Evolutionary conservation across 2,329 filamentous ascomycete species (phyloP), one percentile per base, ranked within the genome.

Genomic region (Fusarium sambucinum): DNA sequence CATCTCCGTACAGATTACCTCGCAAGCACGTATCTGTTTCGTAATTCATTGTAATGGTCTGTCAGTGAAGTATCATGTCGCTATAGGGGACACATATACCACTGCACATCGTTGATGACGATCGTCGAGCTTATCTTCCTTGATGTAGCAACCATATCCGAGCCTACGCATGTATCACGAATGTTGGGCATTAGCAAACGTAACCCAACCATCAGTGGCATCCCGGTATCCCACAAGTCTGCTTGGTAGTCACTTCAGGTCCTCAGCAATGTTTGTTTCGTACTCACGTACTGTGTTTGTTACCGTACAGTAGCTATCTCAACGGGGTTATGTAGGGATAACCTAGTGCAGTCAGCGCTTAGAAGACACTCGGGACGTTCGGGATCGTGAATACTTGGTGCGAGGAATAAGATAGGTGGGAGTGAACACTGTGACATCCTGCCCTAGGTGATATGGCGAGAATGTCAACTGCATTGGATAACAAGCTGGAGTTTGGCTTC

Each of bases 61-160:
- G 29, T 23, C 40, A 53, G 21, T 27, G 3, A 12, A 37, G 7
- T 12, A 52, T 10, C 16, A n/a, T n/a, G n/a, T n/a, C n/a, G n/a
- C n/a, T n/a, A 29, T 42, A 8, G 16, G 46, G 32, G 19, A 16
- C 12, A 42, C 11, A n/a, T 17, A 27, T 10, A 29, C 17, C 9
- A 21, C 29, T 21, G 35, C 30, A 23, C 41, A 21, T 25, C n/a
- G 33, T 59, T 53, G 25, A 59, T 59, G 23, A 40, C 27, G 53
- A 53, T 64, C 53, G 17, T 30, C 60, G 11, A 59, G 41, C 29
- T 33, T 33, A 61, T 59, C 38, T 45, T 38, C 30, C 54, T 65
- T 29, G 16, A 52, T 59, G n/a, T 33, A 42, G 60, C 37, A 64
- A 54, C 25, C 21, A 23, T 23, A 29, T 13, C 61, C 46, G 46